phyloP scores from a whole-genome alignment of 2,329 filamentous ascomycete genomes.

The Tolypocladium inflatum region DNA sequence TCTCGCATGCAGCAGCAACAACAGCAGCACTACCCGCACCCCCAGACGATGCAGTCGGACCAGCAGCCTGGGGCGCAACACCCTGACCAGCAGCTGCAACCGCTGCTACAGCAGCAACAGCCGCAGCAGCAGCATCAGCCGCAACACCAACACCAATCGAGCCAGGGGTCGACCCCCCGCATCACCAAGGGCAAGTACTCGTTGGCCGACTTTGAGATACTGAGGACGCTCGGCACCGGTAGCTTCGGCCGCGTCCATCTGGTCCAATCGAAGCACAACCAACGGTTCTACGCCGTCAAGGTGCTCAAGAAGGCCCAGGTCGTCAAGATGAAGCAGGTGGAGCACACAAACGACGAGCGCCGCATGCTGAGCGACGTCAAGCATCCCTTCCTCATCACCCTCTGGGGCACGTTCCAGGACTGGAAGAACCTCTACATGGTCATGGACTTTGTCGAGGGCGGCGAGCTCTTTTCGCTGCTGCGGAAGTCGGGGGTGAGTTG shows the following conservation, averaged over 20 bases:
- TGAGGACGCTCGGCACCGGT: constrained; percentile 88
- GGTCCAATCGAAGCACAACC: constrained; percentile 96
- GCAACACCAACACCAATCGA: constrained; percentile 21
- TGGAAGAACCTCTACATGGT: constrained; percentile 97
- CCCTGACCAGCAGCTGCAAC: constrained; percentile 12
- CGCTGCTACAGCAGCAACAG: constrained; percentile 10
- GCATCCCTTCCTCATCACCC: constrained; percentile 92
- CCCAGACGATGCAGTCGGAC: constrained; percentile 13
- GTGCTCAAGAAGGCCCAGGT: constrained; percentile 98
- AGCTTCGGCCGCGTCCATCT: constrained; percentile 95
- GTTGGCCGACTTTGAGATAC: constrained; percentile 78
- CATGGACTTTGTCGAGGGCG: constrained; percentile 99
- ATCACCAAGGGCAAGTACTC: constrained; percentile 97
- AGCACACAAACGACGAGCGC: constrained; percentile 97
- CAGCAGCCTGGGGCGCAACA: constrained; percentile 18
- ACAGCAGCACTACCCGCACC: constrained; percentile 17
- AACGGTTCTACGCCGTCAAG: constrained; percentile 96
- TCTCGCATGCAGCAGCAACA: constrained; percentile 27
- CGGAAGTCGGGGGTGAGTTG: constrained; percentile 76
- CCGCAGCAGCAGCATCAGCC: constrained; percentile 13
- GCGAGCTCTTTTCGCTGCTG: constrained; percentile 90
- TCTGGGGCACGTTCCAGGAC: constrained; percentile 98
- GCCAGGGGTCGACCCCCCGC: constrained; percentile 34
- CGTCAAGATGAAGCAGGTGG: constrained; percentile 99
- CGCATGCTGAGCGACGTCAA: constrained; percentile 94